Base-by-base conservation (phyloP, 2,329 filamentous ascomycete species). In the Tolypocladium paradoxum region DNA sequence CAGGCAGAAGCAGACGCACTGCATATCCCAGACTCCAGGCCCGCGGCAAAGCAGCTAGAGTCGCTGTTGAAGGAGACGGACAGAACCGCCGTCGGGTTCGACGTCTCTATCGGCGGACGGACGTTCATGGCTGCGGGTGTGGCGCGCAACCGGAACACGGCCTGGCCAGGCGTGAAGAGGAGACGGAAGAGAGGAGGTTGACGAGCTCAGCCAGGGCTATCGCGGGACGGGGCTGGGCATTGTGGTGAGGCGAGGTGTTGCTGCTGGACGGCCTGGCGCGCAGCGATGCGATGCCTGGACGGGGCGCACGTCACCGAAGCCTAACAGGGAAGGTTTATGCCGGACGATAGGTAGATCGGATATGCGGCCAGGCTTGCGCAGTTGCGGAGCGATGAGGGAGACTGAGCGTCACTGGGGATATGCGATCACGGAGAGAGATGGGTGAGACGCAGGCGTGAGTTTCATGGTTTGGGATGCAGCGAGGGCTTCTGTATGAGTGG, bases 11-110 rank as follows among this genome's bases (percentile, higher is more conserved):
- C 53, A 20, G 40, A 67, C 84, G 63, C 78, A 91, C 89, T 83
- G 69, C 86, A 88, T 68, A 95, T 91, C 31, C 92, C 92, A 12
- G 84, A 84, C 64, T 95, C 88, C 9, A 96, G 76, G 9, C 90
- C 93, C 33, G 95, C 87, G 29, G 90, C 82, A 69, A 97, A 97
- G 64, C 87, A 91, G 61, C 83, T 91, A 59, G 82, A 82, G 67
- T 93, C 88, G 62, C 83, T 79, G 65, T 96, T 97, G 74, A 96
- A 96, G 9, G 87, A 83, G 47, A 86, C 83, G 16, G 89, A 95
- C 37, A 96, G 79, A 12, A 90, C 91, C 56, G 84, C 80, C 5
- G 87, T 85, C 52, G 84, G 82, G 45, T 78, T 79, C 20, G 88
- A 83, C 50, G 83, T 82, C 73, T 95, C 90, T 64, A 97, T 89